These are phyloP conservation scores for Chrysanthemum makinoi DNA, from an alignment of 129 eudicot genomes.

Conservation along the genomic window DNA sequence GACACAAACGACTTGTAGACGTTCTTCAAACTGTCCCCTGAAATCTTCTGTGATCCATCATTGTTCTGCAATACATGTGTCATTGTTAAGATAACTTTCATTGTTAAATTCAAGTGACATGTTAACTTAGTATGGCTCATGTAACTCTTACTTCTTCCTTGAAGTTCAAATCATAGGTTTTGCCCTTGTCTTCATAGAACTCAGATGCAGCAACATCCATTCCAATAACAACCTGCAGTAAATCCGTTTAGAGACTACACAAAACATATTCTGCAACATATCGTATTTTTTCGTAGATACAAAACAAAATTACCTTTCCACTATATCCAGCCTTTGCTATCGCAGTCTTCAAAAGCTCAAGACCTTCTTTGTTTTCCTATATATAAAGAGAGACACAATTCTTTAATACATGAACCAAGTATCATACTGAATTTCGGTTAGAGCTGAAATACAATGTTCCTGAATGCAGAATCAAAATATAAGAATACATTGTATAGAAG, in stretches of 20 bases:
- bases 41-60: conserved; percentile 45
- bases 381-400: neutral
- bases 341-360: conserved; percentile 60
- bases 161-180: conserved; percentile 53
- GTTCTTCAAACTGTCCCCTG: conserved; percentile 45
- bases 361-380: conserved; percentile 61
- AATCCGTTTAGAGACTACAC: neutral
- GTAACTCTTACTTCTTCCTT: conserved; percentile 46
- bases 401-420: too few species aligned
- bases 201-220: conserved; percentile 70
- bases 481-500: too few species aligned
- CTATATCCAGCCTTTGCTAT: conserved; percentile 61
- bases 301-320: conserved; percentile 35
- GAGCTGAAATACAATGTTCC: too few species aligned
- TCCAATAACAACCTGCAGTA: conserved; percentile 51
- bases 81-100: too few species aligned
- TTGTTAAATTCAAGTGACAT: neutral
- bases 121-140: neutral
- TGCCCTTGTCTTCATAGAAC: conserved; percentile 45
- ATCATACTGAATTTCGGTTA: too few species aligned
- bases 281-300: neutral
- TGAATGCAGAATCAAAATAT: too few species aligned
- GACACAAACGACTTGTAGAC: conserved; percentile 41
- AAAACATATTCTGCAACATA: neutral
- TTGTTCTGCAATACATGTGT: conserved; percentile 33